These are phyloP conservation scores for Salix dunnii DNA, from an alignment of 345 rosid genomes.

Conservation along the genomic window DNA sequence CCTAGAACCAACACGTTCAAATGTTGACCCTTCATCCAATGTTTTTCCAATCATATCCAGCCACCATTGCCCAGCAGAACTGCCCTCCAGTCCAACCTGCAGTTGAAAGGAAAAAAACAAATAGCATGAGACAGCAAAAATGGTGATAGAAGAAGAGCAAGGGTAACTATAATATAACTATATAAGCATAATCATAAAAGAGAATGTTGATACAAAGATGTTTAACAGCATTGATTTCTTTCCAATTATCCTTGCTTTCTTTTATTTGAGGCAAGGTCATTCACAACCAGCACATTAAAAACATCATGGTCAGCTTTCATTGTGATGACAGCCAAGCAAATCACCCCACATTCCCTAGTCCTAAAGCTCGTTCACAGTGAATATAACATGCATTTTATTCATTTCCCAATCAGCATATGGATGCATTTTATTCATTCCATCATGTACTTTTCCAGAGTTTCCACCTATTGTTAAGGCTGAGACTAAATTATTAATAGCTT, in stretches of 20 bases:
- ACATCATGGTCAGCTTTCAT: background rate
- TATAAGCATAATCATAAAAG: background rate
- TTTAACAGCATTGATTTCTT: background rate
- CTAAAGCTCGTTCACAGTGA: background rate
- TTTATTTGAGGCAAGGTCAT: background rate
- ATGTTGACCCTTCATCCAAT: conserved; percentile 68
- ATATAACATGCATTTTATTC: background rate
- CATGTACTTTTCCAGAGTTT: background rate
- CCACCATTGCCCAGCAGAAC: conserved; percentile 94
- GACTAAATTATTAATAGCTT: background rate
- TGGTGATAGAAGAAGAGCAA: background rate
- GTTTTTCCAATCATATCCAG: conserved; percentile 83
- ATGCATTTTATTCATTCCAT: background rate
- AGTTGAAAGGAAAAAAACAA: conserved; percentile 21
- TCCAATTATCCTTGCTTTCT: background rate
- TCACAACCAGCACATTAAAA: background rate
- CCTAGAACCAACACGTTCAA: conserved; percentile 94
- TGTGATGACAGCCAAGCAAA: background rate
- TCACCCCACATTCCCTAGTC: background rate
- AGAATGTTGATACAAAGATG: background rate
- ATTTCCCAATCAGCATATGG: background rate
- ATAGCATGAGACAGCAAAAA: conserved; percentile 4
- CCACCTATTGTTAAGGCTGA: background rate
- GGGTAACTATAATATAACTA: background rate
- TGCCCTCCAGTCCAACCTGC: conserved; percentile 99